Evolutionary conservation across 1,139 yeast genomes (phyloP).

Genomic region (Lipomyces yarrowii): DNA sequence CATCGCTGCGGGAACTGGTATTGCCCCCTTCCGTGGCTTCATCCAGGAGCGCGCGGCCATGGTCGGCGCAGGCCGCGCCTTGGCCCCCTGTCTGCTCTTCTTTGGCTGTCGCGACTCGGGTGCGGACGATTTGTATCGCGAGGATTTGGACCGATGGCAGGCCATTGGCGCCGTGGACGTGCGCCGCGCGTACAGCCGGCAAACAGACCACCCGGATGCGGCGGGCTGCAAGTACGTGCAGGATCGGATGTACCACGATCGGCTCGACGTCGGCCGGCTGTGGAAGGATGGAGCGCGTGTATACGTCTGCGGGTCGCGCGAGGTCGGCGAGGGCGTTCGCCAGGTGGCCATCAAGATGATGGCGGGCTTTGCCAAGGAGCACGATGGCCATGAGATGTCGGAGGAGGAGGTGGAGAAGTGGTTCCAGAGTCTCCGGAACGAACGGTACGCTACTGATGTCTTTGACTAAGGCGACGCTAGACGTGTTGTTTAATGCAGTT

Average conservation of each 20-base stretch:
- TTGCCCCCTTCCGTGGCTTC: slow-evolving; percentile 95
- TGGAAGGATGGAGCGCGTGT: slow-evolving; percentile 12
- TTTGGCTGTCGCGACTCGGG: slow-evolving; percentile 53
- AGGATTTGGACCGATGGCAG: background rate
- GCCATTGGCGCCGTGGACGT: background rate
- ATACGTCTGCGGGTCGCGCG: slow-evolving; percentile 17
- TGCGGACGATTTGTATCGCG: background rate
- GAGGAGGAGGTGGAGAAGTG: background rate
- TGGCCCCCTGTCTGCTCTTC: slow-evolving; percentile 76
- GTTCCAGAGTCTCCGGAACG: background rate
- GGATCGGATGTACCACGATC: slow-evolving; percentile 9
- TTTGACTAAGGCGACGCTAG: background rate
- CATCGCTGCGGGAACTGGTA: slow-evolving; percentile 60
- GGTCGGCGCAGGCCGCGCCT: slow-evolving; percentile 51
- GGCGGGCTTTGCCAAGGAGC: slow-evolving; percentile 3
- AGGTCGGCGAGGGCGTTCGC: background rate
- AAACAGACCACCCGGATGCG: slow-evolving; percentile 1
- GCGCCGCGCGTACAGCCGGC: background rate
- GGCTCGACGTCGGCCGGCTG: slow-evolving; percentile 5
- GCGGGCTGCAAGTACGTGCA: slow-evolving; percentile 15
- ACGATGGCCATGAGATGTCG: background rate
- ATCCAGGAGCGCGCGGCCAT: slow-evolving; percentile 75
- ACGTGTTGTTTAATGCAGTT: too few species aligned
- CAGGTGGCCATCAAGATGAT: background rate
- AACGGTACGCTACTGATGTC: background rate